These are phyloP conservation scores for Zygoascus ofunaensis DNA, from an alignment of 805 yeast genomes.

Conservation along the genomic window DNA sequence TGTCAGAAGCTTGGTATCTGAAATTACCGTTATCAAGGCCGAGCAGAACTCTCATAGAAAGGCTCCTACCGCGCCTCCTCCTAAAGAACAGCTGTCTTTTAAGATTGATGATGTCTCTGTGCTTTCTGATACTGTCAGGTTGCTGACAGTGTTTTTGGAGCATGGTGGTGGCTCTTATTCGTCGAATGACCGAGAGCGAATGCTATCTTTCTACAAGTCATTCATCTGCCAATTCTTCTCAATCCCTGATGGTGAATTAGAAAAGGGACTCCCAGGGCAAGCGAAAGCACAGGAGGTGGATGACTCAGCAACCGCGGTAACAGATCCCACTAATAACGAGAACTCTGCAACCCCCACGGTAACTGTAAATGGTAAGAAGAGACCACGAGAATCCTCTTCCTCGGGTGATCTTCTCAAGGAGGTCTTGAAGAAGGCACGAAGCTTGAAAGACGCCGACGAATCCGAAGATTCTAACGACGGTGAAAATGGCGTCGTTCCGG, in stretches of 20 bases:
- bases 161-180: conserved; percentile 68
- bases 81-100: conserved; percentile 65
- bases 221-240: conserved; percentile 67
- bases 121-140: conserved; percentile 60
- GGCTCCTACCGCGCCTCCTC: conserved; percentile 78
- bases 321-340: conserved; percentile 11
- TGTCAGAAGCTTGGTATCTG: conserved; percentile 81
- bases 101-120: conserved; percentile 57
- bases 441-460: conserved; percentile 8
- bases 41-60: conserved; percentile 76
- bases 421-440: conserved; percentile 36
- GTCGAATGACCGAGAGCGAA: conserved; percentile 65
- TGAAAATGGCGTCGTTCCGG: conserved; percentile 7
- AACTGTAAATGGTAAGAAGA: conserved; percentile 8
- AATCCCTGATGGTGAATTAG: conserved; percentile 28
- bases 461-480: conserved; percentile 10
- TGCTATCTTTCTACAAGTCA: conserved; percentile 59
- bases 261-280: conserved; percentile 11
- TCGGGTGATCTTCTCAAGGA: conserved; percentile 43
- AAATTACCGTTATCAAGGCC: conserved; percentile 82
- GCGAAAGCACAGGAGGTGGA: conserved; percentile 22
- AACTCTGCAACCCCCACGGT: conserved; percentile 4
- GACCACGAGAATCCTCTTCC: conserved; percentile 20
- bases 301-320: conserved; percentile 9
- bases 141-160: conserved; percentile 57